Evolutionary conservation across 164 flowering plant species (phyloP), one percentile per base, ranked within the genome.

Genomic region (Chloranthus sessilifolius): DNA sequence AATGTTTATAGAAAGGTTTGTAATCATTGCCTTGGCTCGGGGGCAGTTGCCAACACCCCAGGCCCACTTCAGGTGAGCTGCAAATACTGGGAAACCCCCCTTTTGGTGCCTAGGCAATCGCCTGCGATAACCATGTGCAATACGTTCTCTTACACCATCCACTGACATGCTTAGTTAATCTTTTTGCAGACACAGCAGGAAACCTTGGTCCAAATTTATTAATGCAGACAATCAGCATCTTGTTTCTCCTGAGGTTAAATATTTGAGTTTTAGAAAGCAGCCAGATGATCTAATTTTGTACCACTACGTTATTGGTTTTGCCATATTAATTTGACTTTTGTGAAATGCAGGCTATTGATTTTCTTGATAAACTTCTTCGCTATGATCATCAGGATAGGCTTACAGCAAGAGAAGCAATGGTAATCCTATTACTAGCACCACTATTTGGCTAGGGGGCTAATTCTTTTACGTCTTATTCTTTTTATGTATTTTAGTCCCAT

Each of bases 321-420:
- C n/a, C n/a, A n/a, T n/a, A n/a, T n/a, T n/a, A n/a, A 29, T 20
- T 44, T 7, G 21, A 38, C 38, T 50, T 54, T 28, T 47, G 41
- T 29, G 34, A 41, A 36, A 28, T 65, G 38, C 76, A 88, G 95
- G 91, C 96, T 46, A 79, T 85, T 54, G 96, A 85, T 85, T 83
- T 88, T 60, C 88, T 88, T 34, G 96, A 88, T 64, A 85, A 85
- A 67, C 81, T 88, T 41, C 86, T 88, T n/a, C 80, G 82, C 8
- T 88, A 85, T 59, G 96, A 88, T 73, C 96, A 88, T 59, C 88
- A 88, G 58, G 88, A 81, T 20, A 81, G 96, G 66, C 75, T 81
- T 29, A 83, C 95, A 5, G 96, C 95, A 33, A 76, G 63, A 69
- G 95, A 88, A 65, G 95, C 95, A 35, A 88, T 88, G 96, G 94